These are phyloP conservation scores for Nannochloris sp. DNA, from an alignment of 139 green algal genomes.

Conservation along the genomic window DNA sequence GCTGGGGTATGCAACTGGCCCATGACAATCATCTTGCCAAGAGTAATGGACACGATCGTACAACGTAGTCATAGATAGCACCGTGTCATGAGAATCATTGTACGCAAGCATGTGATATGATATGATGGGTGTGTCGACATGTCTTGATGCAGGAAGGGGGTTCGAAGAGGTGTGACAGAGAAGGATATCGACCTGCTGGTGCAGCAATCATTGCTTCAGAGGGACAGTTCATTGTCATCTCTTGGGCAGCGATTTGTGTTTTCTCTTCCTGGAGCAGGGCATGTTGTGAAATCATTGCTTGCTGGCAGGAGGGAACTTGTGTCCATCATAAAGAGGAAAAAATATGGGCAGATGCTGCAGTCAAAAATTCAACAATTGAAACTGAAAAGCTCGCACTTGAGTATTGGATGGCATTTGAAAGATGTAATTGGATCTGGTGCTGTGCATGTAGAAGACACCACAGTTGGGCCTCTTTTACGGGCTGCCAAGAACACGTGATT, in stretches of 20 bases:
- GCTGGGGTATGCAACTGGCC: background rate
- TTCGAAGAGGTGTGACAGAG: too few relatives aligned
- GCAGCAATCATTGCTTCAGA: too few relatives aligned
- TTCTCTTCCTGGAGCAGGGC: constrained; percentile 25
- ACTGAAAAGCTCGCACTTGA: constrained; percentile 25
- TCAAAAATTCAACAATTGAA: constrained; percentile 29
- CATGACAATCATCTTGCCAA: constrained; percentile 4
- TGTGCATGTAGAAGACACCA: constrained; percentile 13
- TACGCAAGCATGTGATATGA: background rate
- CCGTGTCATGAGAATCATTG: background rate
- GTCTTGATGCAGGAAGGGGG: too few relatives aligned
- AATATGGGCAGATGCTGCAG: constrained; percentile 34
- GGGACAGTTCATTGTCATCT: too few relatives aligned
- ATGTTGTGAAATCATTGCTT: constrained; percentile 25
- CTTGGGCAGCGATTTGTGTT: constrained; percentile 20
- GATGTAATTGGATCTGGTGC: constrained; percentile 32
- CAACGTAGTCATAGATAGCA: background rate
- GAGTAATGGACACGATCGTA: background rate
- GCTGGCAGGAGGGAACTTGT: constrained; percentile 28
- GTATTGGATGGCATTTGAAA: constrained; percentile 32
- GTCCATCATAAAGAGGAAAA: constrained; percentile 19
- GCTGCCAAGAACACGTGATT: too few relatives aligned
- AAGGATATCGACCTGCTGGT: too few relatives aligned
- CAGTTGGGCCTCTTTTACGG: constrained; percentile 14
- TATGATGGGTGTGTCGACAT: too few relatives aligned